Percentiles rank a stretch among this genome's conserved stretches.
Evolutionary conservation across 129 eudicot genomes (phyloP).

Genomic region (Flaveria trinervia): DNA sequence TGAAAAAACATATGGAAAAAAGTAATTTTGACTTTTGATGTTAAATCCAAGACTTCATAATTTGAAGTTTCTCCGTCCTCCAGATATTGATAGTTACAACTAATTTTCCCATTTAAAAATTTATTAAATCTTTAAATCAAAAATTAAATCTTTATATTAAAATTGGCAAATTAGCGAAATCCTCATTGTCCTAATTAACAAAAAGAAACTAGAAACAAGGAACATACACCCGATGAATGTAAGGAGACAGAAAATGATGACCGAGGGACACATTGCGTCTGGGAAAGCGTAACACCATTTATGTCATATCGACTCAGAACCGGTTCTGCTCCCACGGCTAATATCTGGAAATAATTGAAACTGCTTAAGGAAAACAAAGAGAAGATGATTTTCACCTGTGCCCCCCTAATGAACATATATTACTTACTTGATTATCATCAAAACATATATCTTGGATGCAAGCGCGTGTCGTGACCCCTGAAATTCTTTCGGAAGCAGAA

Average conservation of each 20-base stretch:
- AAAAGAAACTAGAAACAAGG: not conserved
- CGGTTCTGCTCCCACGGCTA: constrained; percentile 94
- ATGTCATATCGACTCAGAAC: constrained; percentile 72
- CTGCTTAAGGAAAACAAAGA: not conserved
- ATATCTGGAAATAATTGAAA: constrained; percentile 51
- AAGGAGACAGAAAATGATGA: constrained; percentile 82
- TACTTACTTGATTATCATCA: constrained; percentile 79
- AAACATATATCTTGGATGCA: constrained; percentile 77
- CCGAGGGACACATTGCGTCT: constrained; percentile 77
- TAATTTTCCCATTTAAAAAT: not conserved
- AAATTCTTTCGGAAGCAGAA: constrained; percentile 77
- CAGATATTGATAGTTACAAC: not conserved
- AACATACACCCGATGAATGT: constrained; percentile 88
- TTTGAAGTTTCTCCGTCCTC: not conserved
- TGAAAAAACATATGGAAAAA: constrained; percentile 27
- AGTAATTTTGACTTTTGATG: not conserved
- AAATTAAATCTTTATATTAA: not conserved
- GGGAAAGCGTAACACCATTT: constrained; percentile 74
- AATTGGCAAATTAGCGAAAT: not conserved
- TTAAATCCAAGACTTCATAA: constrained; percentile 7
- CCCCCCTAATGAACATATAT: not conserved
- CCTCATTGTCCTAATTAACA: not conserved
- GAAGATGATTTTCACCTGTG: not conserved
- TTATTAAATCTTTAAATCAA: not conserved
- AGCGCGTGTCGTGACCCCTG: constrained; percentile 49